Conservation (phyloP, 805 yeast genomes). For the Pichia californica region DNA sequence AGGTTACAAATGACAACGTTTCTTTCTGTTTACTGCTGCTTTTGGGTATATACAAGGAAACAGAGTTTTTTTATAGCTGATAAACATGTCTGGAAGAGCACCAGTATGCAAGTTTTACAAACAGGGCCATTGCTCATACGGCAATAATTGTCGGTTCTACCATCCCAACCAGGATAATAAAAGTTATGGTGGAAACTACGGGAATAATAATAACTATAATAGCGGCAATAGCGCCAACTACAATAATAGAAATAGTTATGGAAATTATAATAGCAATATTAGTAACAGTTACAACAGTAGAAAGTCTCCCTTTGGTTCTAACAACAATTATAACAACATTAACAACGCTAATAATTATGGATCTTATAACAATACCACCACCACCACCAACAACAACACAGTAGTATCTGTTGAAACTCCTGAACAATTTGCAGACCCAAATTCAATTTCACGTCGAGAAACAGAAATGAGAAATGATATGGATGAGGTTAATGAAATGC, state of each 20-base stretch:
- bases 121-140: conserved; percentile 36
- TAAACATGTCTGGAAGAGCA: conserved; percentile 18
- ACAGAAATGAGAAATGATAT: conserved; percentile 24
- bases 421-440: conserved; percentile 8
- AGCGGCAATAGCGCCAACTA: neutral
- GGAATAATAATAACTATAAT: conserved; percentile 1
- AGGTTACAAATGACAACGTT: no score
- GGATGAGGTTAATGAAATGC: conserved; percentile 9
- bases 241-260: neutral
- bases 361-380: neutral
- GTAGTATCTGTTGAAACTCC: conserved; percentile 1
- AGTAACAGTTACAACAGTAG: conserved; percentile 1
- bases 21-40: no score
- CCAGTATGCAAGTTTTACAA: conserved; percentile 40
- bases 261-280: conserved; percentile 5
- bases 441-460: conserved; percentile 4
- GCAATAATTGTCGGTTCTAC: conserved; percentile 37
- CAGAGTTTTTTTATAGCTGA: no score
- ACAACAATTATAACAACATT: neutral
- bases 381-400: no score
- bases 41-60: neutral
- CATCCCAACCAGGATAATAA: conserved; percentile 27
- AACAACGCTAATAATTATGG: no score
- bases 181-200: neutral
- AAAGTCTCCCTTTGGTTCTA: no score